Conservation (phyloP, 352 stramenopile genomes). For the Phytopythium sindhum region DNA sequence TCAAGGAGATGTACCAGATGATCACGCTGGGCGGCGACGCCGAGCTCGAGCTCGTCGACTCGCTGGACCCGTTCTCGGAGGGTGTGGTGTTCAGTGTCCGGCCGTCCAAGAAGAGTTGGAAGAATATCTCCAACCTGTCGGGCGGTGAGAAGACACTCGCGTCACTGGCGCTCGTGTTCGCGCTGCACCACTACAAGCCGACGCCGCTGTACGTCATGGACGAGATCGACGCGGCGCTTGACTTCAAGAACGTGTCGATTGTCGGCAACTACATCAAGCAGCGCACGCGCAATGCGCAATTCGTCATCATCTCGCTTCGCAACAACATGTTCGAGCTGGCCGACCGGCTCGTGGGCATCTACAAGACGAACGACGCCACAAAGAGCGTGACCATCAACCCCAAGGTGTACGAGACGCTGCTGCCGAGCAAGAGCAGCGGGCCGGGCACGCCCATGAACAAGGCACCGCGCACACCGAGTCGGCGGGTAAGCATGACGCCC, state of each 20-base stretch:
- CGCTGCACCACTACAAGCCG: slow-evolving; percentile 99
- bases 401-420: slow-evolving; percentile 69
- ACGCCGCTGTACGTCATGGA: slow-evolving; percentile 99
- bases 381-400: slow-evolving; percentile 99
- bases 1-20: slow-evolving; percentile 99
- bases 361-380: slow-evolving; percentile 99
- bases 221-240: slow-evolving; percentile 91
- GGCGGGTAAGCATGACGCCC: slow-evolving; percentile 19
- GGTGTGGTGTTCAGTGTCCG: slow-evolving; percentile 99
- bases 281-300: slow-evolving; percentile 98
- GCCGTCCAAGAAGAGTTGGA: slow-evolving; percentile 99
- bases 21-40: slow-evolving; percentile 96
- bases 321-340: slow-evolving; percentile 99
- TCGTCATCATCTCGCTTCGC: slow-evolving; percentile 99
- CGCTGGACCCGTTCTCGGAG: slow-evolving; percentile 98
- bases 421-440: slow-evolving; percentile 10
- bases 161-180: slow-evolving; percentile 99
- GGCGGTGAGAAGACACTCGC: slow-evolving; percentile 99
- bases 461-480: slow-evolving; percentile 16
- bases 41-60: slow-evolving; percentile 99
- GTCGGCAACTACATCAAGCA: slow-evolving; percentile 99
- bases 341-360: slow-evolving; percentile 98
- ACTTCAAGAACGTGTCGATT: slow-evolving; percentile 99
- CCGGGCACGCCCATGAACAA: slow-evolving; percentile 20
- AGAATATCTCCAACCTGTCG: slow-evolving; percentile 99